Conservation (phyloP, 2,329 filamentous ascomycete species). For the Colletotrichum lindemuthianum region DNA sequence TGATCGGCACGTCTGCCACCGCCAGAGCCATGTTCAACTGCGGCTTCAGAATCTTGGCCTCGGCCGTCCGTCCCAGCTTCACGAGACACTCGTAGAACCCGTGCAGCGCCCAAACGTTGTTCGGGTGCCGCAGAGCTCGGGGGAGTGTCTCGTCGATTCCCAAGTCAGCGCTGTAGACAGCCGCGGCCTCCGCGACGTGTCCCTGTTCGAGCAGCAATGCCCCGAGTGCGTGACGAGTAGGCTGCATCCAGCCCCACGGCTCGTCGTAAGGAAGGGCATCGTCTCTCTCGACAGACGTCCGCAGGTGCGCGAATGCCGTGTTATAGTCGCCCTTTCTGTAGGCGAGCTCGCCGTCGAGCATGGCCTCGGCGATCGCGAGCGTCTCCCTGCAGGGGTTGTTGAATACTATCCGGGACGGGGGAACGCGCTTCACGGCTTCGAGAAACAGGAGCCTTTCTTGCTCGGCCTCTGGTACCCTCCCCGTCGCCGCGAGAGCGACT, state of each 20-base stretch:
- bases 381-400: slow-evolving; percentile 74
- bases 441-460: slow-evolving; percentile 61
- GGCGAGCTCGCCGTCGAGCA: slow-evolving; percentile 79
- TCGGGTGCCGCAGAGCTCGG: slow-evolving; percentile 72
- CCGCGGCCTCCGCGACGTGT: slow-evolving; percentile 63
- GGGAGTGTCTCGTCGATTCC: slow-evolving; percentile 69
- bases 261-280: slow-evolving; percentile 76
- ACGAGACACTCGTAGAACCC: slow-evolving; percentile 77
- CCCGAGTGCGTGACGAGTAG: slow-evolving; percentile 75
- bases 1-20: slow-evolving; percentile 68
- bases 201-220: slow-evolving; percentile 76
- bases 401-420: slow-evolving; percentile 70
- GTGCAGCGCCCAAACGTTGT: slow-evolving; percentile 80
- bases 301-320: slow-evolving; percentile 67
- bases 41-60: slow-evolving; percentile 49
- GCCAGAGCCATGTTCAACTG: slow-evolving; percentile 63
- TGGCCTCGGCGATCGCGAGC: slow-evolving; percentile 69
- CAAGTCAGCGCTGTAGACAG: slow-evolving; percentile 69
- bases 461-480: slow-evolving; percentile 64
- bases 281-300: slow-evolving; percentile 66
- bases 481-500: slow-evolving; percentile 70
- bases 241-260: slow-evolving; percentile 85
- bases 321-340: slow-evolving; percentile 72
- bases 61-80: slow-evolving; percentile 57
- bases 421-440: slow-evolving; percentile 62